A percentile compares a stretch with the other conserved stretches of the same genome.
These are phyloP conservation scores for Simmondsia chinensis DNA, from an alignment of 148 eudicot genomes.

Conservation along the genomic window DNA sequence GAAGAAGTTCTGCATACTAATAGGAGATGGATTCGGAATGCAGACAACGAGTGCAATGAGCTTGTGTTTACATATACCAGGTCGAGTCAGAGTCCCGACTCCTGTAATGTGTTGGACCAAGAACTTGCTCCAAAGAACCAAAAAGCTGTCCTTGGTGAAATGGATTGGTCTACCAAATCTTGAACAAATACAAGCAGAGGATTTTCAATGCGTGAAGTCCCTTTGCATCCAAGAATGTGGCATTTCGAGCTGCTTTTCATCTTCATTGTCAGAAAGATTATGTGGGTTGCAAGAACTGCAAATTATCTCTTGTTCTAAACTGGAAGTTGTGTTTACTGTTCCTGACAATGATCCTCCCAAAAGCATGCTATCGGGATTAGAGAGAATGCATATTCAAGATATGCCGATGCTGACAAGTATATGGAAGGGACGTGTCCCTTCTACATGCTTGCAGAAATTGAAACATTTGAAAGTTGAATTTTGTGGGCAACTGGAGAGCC, in stretches of 20 bases:
- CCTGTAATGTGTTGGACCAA: slow-evolving; percentile 5
- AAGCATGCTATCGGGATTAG: slow-evolving; percentile 7
- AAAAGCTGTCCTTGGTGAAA: slow-evolving; percentile 6
- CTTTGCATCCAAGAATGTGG: slow-evolving; percentile 14
- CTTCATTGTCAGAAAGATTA: slow-evolving; percentile 1
- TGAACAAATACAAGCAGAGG: slow-evolving; percentile 7
- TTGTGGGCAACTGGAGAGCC: slow-evolving; percentile 6
- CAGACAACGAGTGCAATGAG: slow-evolving; percentile 4
- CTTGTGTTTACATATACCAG: slow-evolving; percentile 11
- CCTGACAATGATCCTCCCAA: not conserved
- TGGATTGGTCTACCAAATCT: slow-evolving; percentile 12
- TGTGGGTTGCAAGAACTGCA: slow-evolving; percentile 8
- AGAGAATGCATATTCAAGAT: slow-evolving; percentile 10
- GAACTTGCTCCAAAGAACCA: slow-evolving; percentile 5
- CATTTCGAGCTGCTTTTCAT: slow-evolving; percentile 6
- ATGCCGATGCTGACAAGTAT: slow-evolving; percentile 13
- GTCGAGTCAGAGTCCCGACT: not conserved
- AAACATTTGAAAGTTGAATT: slow-evolving; percentile 7
- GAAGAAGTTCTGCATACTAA: slow-evolving; percentile 16
- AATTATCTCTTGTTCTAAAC: slow-evolving; percentile 5
- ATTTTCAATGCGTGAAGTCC: slow-evolving; percentile 8
- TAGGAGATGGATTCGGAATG: slow-evolving; percentile 9
- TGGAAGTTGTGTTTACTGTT: slow-evolving; percentile 10
- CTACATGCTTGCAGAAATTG: slow-evolving; percentile 15
- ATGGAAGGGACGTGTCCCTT: slow-evolving; percentile 12